Base-by-base conservation (phyloP, 441 rosid species). In the Adansonia rubrostipa region DNA sequence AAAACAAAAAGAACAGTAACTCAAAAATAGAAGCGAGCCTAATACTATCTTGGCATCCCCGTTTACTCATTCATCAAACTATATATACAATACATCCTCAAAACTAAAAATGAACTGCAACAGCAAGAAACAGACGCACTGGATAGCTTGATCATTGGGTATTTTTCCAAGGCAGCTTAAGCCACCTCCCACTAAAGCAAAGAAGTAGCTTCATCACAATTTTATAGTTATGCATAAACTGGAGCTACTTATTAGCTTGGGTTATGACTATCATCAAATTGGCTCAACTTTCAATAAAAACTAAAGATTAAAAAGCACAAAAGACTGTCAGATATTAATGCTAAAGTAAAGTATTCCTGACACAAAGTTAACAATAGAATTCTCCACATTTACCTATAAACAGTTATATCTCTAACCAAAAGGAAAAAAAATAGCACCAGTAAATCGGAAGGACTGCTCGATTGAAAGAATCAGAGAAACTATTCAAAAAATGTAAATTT, bases 321-420 rank as follows among this genome's bases (percentile, higher is more conserved):
- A 51, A 36, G 40, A 67, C 50, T 67, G 65, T 58, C 61, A 71
- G 40, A 36, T 10, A 51, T 71, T 47, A 33, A 19, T 71, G 54
- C 24, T 36, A 61, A 61, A 58, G 74, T 67, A 17, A 54, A 54
- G 50, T 75, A 48, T 73, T 57, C 76, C 76, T 13, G 77, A 73
- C 56, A 73, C 42, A 73, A 73, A 58, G 53, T 73, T 44, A 53
- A 73, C 42, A n/a, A 54, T 13, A 20, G 54, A 73, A 42, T 58
- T 58, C 77, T 45, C 77, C 67, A 73, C 13, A 58, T 58, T 58
- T 19, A 57, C 75, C 64, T 17, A 17, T 54, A 36, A 17, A 57
- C 53, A 73, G 51, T 42, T 2, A 42, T 22, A 60, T 45, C 77
- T 48, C 69, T 3, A 60, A 20, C 65, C 10, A 33, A 54, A 60